phyloP scores from a whole-genome alignment of 768 basidiomycete species.

The Tremella mesenterica region DNA sequence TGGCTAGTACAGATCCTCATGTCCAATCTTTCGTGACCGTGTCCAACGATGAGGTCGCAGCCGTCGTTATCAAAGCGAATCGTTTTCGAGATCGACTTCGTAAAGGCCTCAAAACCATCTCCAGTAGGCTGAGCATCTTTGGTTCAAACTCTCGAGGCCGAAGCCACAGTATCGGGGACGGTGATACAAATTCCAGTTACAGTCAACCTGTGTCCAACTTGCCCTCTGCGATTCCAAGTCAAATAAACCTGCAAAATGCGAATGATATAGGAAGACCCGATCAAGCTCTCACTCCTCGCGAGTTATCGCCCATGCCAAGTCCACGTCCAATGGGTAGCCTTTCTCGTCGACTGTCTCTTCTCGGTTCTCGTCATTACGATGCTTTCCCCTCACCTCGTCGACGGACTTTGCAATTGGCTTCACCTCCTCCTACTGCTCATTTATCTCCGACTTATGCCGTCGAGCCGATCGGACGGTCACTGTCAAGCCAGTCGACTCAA shows the following conservation, averaged over 20 bases:
- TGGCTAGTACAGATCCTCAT: constrained; percentile 54
- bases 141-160: constrained; percentile 19
- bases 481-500: background rate
- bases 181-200: constrained; percentile 1
- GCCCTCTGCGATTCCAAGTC: constrained; percentile 3
- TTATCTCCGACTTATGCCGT: background rate
- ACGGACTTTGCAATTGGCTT: constrained; percentile 4
- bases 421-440: background rate
- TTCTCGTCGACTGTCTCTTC: constrained; percentile 10
- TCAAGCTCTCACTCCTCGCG: background rate
- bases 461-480: background rate
- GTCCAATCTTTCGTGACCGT: constrained; percentile 53
- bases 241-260: constrained; percentile 7
- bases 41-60: constrained; percentile 65
- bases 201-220: background rate
- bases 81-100: constrained; percentile 37
- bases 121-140: constrained; percentile 27
- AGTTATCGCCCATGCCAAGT: constrained; percentile 3
- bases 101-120: constrained; percentile 36
- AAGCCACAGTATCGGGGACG: constrained; percentile 33
- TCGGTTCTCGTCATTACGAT: constrained; percentile 3
- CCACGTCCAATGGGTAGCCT: constrained; percentile 3
- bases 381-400: constrained; percentile 4
- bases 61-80: constrained; percentile 47
- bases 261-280: background rate